Base-by-base conservation (phyloP, 2,329 filamentous ascomycete species). In the Periconia macrospinosa region DNA sequence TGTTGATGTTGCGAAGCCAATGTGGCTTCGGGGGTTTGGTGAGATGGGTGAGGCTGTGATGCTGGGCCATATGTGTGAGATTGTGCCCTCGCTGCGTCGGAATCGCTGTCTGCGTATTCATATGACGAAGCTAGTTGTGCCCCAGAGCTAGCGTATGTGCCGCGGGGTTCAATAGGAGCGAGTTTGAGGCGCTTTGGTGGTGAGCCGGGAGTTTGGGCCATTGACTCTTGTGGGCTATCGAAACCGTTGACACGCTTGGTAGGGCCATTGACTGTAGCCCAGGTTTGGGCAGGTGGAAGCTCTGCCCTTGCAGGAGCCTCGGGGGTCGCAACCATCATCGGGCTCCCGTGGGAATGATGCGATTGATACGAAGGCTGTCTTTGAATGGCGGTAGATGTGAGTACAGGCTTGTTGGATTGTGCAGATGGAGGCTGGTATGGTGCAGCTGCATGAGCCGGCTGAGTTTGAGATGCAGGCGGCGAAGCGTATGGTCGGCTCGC, bases 151-250 rank as follows among this genome's bases (percentile, higher is more conserved):
- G 60, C 61, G 45, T 68, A 70, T 23, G 60, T 59, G 11, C 61
- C 61, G 35, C 74, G 62, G 23, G 74, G 69, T 61, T 76, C 72
- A 23, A 72, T 55, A 3, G 72, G 72, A 14, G 70, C 75, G 15
- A 79, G 65, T 56, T 72, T 77, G n/a, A 72, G 76, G 20, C 78
- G 70, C 55, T 81, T 81, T 1, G 77, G 74, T 1, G 77, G 74
- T 10, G 76, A 78, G 46, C 69, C 75, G 7, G 72, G 54, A 55
- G 61, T 67, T 59, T 59, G 68, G 53, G 44, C 67, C 35, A 51
- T 45, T 45, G 52, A 44, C 42, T 67, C 65, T 40, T 61, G 64
- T 9, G 66, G 60, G 35, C 61, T 69, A 14, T 75, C 70, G 19
- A 73, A 65, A n/a, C 72, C 72, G 33, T 70, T 68, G 6, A 73